Base-by-base conservation (phyloP, 345 rosid species). In the Clarkia xantiana region DNA sequence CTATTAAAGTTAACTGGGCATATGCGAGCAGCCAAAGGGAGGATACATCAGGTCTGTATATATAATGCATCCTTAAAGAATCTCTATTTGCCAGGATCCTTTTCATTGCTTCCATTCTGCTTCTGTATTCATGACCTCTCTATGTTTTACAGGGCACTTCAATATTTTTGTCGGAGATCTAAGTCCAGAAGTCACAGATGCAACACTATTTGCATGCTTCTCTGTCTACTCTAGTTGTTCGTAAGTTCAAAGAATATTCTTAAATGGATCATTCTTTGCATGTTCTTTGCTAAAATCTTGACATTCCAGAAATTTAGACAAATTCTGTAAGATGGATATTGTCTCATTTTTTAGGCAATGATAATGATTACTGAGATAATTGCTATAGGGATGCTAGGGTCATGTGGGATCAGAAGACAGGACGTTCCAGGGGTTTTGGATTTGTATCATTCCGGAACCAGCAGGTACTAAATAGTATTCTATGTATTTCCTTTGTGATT, bases 1-100 rank as follows among this genome's bases (percentile, higher is more conserved):
- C 98, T 67, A 86, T 91, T 68, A 91, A 91, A 70, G 98, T 91
- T 58, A 91, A 91, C 58, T 91, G 98, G 98, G 98, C 98, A 36
- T 91, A 91, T 72, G 93, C 94, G 38, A 91, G 89, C 69, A 90
- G 94, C 60, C 98, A 91, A 70, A 78, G 94, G 60, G 98, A 91
- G 70, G 98, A 91, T 55, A 91, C 98, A 43, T 91, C 98, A 63
- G 79, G 98, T 91, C 62, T 25, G 68, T 53, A 64, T 44, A n/a
- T 43, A 51, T 51, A 68, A 41, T 45, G 12, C 40, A 48, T 44
- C 2, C 18, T 2, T 14, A 14, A 18, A 44, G 36, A 29, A 29
- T 29, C 36, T 29, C 36, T 29, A 10, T 29, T 29, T 22, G 5
- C 25, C 3, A 29, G 9, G 4, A 29, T 29, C 36, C 36, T 29